phyloP scores from a whole-genome alignment of 768 basidiomycete species.

The Pleurotus sapidus region DNA sequence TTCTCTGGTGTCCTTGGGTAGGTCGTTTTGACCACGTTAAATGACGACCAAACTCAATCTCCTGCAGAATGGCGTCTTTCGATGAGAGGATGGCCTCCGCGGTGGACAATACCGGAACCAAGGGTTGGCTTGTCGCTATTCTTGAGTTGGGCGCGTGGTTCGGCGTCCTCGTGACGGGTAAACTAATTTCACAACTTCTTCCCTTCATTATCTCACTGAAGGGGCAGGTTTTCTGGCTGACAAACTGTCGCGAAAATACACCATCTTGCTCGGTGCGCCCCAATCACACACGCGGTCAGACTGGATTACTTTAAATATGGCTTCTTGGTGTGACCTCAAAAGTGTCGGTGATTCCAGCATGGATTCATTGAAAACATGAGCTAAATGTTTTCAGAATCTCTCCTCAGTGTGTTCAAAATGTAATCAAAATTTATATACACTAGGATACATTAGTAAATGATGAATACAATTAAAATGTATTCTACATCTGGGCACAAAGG shows the following conservation, averaged over 20 bases:
- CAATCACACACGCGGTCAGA: background rate
- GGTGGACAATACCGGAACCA: constrained; percentile 45
- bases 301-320: background rate
- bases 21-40: constrained; percentile 10
- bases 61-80: constrained; percentile 47
- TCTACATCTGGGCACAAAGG: too few relatives aligned
- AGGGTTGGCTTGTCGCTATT: constrained; percentile 75
- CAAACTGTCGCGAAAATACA: constrained; percentile 70
- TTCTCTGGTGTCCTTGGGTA: constrained; percentile 74
- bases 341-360: too few relatives aligned
- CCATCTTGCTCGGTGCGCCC: constrained; percentile 53
- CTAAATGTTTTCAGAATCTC: too few relatives aligned
- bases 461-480: too few relatives aligned
- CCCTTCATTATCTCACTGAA: background rate
- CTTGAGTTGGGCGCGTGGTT: constrained; percentile 77
- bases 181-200: background rate
- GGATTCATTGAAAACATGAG: too few relatives aligned
- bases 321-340: too few relatives aligned
- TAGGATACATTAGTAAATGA: too few relatives aligned
- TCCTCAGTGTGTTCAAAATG: too few relatives aligned
- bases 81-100: constrained; percentile 53
- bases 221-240: constrained; percentile 59
- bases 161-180: constrained; percentile 69
- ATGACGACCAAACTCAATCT: background rate
- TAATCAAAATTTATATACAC: too few relatives aligned